Base-by-base conservation (phyloP, 805 yeast species). In the Debaryomyces prosopidis region DNA sequence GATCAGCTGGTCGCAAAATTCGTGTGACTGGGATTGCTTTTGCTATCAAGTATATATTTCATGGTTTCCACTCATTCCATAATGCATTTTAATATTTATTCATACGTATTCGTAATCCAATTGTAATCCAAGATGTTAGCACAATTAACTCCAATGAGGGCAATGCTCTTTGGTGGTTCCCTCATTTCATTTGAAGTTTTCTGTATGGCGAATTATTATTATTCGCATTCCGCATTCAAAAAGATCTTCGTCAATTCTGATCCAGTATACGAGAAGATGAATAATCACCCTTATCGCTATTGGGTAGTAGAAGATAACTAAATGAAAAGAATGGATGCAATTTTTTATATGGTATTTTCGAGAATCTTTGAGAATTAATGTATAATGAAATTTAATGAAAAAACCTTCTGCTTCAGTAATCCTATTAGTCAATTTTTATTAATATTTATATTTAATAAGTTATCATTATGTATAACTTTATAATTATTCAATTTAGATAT, bases 131-230 rank as follows among this genome's bases (percentile, higher is more conserved):
- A 30, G 11, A 30, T 30, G 33, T 14, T 30, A 30, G 10, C 33
- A 8, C 33, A 30, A 30, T 30, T 18, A 23, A 20, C 17, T 6
- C 28, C 33, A 2, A 14, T 11, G 5, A 30, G 16, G 19, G 19
- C 33, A 17, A 39, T 27, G 34, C 28, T 39, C 16, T n/a, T 16
- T n/a, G 36, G 36, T 28, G 36, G 34, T 26, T 10, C 40, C 27
- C n/a, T 14, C 14, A 20, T 19, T 30, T 30, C 67, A 5, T 40
- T 59, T 15, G 69, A 67, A 9, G 72, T 56, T 3, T 46, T 55
- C 36, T 66, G 54, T 51, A 71, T 70, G 75, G 46, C 56, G 17
- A 62, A 48, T 12, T 49, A 55, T 46, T 70, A 67, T 58, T 69
- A 62, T 54, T 40, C 51, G 19, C 49, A 59, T 38, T 68, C 71